Evolutionary conservation across 2,329 filamentous ascomycete species (phyloP).

Genomic region (Colletotrichum incanum): DNA sequence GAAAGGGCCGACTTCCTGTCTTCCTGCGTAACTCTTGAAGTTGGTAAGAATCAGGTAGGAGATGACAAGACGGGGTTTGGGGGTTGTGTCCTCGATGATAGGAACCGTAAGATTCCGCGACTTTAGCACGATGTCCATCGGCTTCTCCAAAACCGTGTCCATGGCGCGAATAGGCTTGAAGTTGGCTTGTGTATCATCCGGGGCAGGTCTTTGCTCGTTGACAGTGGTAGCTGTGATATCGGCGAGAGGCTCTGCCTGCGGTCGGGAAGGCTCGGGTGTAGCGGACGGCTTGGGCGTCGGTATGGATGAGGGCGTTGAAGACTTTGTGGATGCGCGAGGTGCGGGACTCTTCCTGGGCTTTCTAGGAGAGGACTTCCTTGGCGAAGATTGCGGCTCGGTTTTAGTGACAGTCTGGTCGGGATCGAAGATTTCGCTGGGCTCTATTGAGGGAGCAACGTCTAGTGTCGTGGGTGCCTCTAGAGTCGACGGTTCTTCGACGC

Average conservation of each 20-base stretch:
- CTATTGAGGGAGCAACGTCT: conserved; percentile 40
- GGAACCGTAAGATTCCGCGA: conserved; percentile 80
- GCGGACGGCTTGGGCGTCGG: conserved; percentile 69
- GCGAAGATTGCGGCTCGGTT: conserved; percentile 50
- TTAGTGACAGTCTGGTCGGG: conserved; percentile 52
- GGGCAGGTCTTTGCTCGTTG: conserved; percentile 71
- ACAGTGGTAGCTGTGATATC: conserved; percentile 81
- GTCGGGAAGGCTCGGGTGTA: conserved; percentile 69
- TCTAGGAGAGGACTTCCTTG: conserved; percentile 63
- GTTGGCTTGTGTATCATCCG: conserved; percentile 64
- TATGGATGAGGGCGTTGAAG: conserved; percentile 55
- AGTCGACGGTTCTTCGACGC: conserved; percentile 64
- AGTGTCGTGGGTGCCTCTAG: conserved; percentile 33
- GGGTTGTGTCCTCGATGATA: conserved; percentile 80
- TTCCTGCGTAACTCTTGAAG: conserved; percentile 98
- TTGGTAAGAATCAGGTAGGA: conserved; percentile 93
- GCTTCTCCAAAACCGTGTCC: conserved; percentile 85
- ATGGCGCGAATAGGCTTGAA: conserved; percentile 83
- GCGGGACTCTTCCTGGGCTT: conserved; percentile 76
- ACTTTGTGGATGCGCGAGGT: conserved; percentile 56
- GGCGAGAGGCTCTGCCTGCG: conserved; percentile 72
- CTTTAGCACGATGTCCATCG: conserved; percentile 94
- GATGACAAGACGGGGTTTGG: conserved; percentile 91
- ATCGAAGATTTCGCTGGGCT: conserved; percentile 57
- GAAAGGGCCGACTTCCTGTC: conserved; percentile 96